These are phyloP conservation scores for Cinnamomum chago DNA, from an alignment of 164 flowering plant species.

Conservation along the genomic window DNA sequence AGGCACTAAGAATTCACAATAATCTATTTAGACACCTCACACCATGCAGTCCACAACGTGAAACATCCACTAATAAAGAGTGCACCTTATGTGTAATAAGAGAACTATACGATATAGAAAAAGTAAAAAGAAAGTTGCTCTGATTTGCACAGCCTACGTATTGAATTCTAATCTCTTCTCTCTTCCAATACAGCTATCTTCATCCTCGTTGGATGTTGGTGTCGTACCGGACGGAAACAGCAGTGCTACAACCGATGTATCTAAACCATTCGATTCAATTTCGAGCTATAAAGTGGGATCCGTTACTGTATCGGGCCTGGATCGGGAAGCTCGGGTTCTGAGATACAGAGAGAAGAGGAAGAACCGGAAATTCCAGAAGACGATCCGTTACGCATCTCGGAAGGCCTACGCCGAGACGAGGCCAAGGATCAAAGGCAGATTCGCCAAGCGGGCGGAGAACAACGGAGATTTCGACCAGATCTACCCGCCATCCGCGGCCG, in stretches of 20 bases:
- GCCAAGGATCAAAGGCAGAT: conserved; percentile 93
- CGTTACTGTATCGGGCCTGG: conserved; percentile 36
- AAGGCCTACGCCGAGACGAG: conserved; percentile 95
- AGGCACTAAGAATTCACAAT: too few species aligned
- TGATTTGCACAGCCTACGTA: too few species aligned
- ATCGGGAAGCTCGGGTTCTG: conserved; percentile 82
- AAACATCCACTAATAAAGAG: too few species aligned
- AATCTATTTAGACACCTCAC: too few species aligned
- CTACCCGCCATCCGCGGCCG: conserved; percentile 21
- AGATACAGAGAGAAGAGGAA: conserved; percentile 96
- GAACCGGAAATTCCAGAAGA: conserved; percentile 93
- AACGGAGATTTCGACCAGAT: conserved; percentile 37
- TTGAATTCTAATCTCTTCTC: not conserved
- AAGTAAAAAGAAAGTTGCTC: too few species aligned
- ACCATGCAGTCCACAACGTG: too few species aligned
- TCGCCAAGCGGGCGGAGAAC: conserved; percentile 68
- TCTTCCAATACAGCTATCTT: conserved; percentile 46
- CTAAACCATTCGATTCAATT: conserved; percentile 34
- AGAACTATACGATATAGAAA: too few species aligned
- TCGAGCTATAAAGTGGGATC: not conserved
- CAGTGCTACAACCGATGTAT: conserved; percentile 29
- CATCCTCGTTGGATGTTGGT: conserved; percentile 68
- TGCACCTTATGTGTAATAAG: too few species aligned
- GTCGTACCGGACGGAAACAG: conserved; percentile 74
- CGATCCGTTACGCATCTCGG: conserved; percentile 90